Conservation (phyloP, 805 yeast genomes). For the Schizosaccharomyces cryophilus region DNA sequence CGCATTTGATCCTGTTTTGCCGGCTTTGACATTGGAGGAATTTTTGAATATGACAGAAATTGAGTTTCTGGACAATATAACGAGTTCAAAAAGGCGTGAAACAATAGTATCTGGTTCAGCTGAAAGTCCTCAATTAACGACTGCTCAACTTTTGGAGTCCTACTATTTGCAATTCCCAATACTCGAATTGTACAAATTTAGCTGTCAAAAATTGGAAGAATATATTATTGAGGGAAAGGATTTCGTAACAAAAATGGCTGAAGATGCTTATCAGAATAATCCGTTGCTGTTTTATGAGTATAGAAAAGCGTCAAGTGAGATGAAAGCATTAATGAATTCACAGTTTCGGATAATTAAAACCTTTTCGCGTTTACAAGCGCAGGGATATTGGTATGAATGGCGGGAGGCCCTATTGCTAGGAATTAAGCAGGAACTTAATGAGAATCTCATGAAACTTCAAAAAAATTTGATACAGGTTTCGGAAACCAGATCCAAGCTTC, state of each 20-base stretch:
- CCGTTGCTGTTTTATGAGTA: slow-evolving; percentile 28
- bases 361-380: slow-evolving; percentile 28
- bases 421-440: slow-evolving; percentile 12
- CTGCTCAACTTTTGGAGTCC: slow-evolving; percentile 19
- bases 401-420: slow-evolving; percentile 26
- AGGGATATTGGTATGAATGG: slow-evolving; percentile 40
- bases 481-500: background rate
- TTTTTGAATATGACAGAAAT: slow-evolving; percentile 11
- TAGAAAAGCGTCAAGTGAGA: slow-evolving; percentile 18
- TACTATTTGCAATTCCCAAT: slow-evolving; percentile 18
- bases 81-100: slow-evolving; percentile 7
- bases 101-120: slow-evolving; percentile 4
- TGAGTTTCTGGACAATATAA: slow-evolving; percentile 13
- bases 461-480: background rate
- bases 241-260: slow-evolving; percentile 23
- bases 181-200: slow-evolving; percentile 26
- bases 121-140: slow-evolving; percentile 5
- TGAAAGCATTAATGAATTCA: slow-evolving; percentile 20
- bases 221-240: slow-evolving; percentile 26
- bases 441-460: slow-evolving; percentile 7
- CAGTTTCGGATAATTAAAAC: slow-evolving; percentile 27
- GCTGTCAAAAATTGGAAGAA: slow-evolving; percentile 28
- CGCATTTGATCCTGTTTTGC: background rate
- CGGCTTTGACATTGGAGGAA: slow-evolving; percentile 10
- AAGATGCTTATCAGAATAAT: slow-evolving; percentile 22